Percentiles rank a stretch among this genome's conserved stretches.
phyloP scores from a whole-genome alignment of 2,329 filamentous ascomycete species.

The Penicillium sp. region DNA sequence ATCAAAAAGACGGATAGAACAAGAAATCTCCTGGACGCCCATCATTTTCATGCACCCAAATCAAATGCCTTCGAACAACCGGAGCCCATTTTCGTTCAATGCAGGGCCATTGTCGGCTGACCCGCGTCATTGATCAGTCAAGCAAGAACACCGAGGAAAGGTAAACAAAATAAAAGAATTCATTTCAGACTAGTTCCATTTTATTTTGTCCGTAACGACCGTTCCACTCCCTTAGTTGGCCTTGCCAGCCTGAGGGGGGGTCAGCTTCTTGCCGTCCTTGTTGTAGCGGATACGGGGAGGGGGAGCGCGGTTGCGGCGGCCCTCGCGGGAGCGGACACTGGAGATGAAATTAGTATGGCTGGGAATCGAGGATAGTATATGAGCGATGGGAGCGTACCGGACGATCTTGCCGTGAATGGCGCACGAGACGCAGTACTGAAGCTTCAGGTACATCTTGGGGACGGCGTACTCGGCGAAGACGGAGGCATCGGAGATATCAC shows the following conservation, averaged over 20 bases:
- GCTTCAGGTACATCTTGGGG: slow-evolving; percentile 99
- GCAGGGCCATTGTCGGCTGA: slow-evolving; percentile 6
- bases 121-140: slow-evolving; percentile 18
- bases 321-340: slow-evolving; percentile 94
- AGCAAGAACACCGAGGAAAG: slow-evolving; percentile 32
- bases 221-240: slow-evolving; percentile 43
- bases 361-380: background rate
- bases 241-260: slow-evolving; percentile 76
- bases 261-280: slow-evolving; percentile 99
- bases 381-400: slow-evolving; percentile 67
- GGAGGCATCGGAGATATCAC: slow-evolving; percentile 99
- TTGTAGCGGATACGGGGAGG: slow-evolving; percentile 98
- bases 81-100: slow-evolving; percentile 14
- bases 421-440: slow-evolving; percentile 99
- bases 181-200: slow-evolving; percentile 38
- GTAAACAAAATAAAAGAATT: slow-evolving; percentile 38
- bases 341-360: slow-evolving; percentile 14
- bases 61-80: slow-evolving; percentile 6
- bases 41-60: background rate
- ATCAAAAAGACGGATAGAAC: slow-evolving; percentile 1
- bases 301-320: slow-evolving; percentile 97
- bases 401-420: slow-evolving; percentile 99
- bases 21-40: background rate
- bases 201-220: slow-evolving; percentile 32
- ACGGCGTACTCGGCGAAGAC: slow-evolving; percentile 99